A percentile compares a stretch with the other conserved stretches of the same genome.
These are phyloP conservation scores for Phlyctochytrium arcticum DNA, from an alignment of 192 early-diverging fungal species.

Conservation along the genomic window DNA sequence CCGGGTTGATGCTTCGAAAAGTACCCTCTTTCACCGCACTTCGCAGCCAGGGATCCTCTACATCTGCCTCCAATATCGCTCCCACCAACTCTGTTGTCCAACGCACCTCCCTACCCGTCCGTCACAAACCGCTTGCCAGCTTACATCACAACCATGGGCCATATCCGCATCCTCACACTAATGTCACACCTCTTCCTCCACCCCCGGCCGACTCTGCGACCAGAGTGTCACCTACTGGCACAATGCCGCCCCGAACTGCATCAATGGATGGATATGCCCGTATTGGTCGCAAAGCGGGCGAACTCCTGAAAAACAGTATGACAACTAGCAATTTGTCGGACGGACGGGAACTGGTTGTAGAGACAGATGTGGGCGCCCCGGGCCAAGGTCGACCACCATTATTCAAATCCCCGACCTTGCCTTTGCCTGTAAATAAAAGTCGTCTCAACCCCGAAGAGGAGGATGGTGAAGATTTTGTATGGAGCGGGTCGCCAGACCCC, in stretches of 20 bases:
- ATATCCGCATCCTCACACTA: neutral
- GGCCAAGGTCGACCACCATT: slow-evolving; percentile 4
- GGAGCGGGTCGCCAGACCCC: slow-evolving; percentile 20
- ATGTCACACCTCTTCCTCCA: neutral
- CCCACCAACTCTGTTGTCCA: neutral
- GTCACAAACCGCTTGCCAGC: slow-evolving; percentile 3
- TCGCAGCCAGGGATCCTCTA: neutral
- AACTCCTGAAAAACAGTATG: neutral
- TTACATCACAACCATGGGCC: neutral
- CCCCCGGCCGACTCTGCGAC: too few species aligned
- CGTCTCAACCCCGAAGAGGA: neutral
- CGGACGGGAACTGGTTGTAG: slow-evolving; percentile 15
- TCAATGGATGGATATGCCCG: too few species aligned
- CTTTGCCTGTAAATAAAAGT: neutral
- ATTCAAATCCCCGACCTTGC: slow-evolving; percentile 7
- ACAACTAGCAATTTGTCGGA: neutral
- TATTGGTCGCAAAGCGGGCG: neutral
- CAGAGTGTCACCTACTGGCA: too few species aligned
- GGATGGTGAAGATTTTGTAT: slow-evolving; percentile 15
- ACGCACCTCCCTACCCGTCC: slow-evolving; percentile 3
- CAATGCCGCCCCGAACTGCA: too few species aligned
- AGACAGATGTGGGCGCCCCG: slow-evolving; percentile 4
- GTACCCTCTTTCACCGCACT: slow-evolving; percentile 10
- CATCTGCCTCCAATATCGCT: neutral
- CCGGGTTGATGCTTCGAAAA: slow-evolving; percentile 19